A percentile compares a stretch with the other conserved stretches of the same genome.
Evolutionary conservation across 768 basidiomycete genomes (phyloP).

Genomic region (Hygrophoropsis aurantiaca): DNA sequence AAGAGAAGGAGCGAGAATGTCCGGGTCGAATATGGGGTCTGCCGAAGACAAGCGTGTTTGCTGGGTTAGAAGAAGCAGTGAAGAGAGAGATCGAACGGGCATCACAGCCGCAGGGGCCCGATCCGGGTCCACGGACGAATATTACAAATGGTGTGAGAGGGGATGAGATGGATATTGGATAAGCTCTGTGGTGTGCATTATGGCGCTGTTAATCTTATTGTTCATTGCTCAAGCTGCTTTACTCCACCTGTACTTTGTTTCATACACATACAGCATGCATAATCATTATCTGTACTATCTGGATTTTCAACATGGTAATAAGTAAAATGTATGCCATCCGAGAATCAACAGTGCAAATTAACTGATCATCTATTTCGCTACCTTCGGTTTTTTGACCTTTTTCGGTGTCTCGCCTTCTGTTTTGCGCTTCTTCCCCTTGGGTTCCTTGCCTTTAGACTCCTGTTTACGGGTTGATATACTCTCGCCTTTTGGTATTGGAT

Average conservation of each 20-base stretch:
- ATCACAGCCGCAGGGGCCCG: conserved; percentile 18
- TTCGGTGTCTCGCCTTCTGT: conserved; percentile 45
- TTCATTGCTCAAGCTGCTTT: conserved; percentile 21
- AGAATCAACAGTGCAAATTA: not conserved
- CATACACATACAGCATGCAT: conserved; percentile 15
- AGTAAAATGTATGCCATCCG: not conserved
- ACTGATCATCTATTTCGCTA: conserved; percentile 11
- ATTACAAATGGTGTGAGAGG: conserved; percentile 45
- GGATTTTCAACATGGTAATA: not conserved
- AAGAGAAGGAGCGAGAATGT: conserved; percentile 61
- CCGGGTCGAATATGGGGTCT: conserved; percentile 80
- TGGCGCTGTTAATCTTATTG: conserved; percentile 22
- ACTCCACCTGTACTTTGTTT: conserved; percentile 22
- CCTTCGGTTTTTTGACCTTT: conserved; percentile 51
- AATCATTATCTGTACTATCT: conserved; percentile 12
- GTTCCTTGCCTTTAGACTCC: conserved; percentile 19
- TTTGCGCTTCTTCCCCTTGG: conserved; percentile 44
- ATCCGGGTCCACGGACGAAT: conserved; percentile 27
- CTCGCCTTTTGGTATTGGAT: not conserved
- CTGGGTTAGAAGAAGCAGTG: conserved; percentile 70
- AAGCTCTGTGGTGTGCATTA: conserved; percentile 15
- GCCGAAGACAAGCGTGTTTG: conserved; percentile 72
- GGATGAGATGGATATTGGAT: conserved; percentile 73
- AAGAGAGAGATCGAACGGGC: conserved; percentile 32
- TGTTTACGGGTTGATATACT: not conserved